Evolutionary conservation across 2,329 filamentous ascomycete species (phyloP), one percentile per base, ranked within the genome.

Genomic region (Dryadomyces quercus-mongolicae): DNA sequence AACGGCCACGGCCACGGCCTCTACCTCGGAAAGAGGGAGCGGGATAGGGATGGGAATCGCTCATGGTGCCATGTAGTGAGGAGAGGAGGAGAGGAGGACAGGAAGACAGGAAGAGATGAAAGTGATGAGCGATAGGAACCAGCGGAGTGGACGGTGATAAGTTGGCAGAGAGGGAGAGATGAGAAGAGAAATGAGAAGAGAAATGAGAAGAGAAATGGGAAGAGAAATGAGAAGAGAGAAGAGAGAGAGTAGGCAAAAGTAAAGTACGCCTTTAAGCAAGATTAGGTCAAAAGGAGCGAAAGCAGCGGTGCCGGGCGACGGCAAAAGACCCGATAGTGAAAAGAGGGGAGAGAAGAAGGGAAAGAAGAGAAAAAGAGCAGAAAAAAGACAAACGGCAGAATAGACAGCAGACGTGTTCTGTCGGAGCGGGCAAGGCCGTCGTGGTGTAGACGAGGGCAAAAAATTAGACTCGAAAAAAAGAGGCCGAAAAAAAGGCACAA

Each of bases 1-100:
- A 59, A 53, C 70, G 67, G 50, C 70, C 70, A 46, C 66, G 62
- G 49, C 68, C 67, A 56, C 68, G 66, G 58, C 62, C 62, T 13
- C 59, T 42, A 49, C 59, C 59, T 42, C 59, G 59, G 42, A 55
- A 59, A 8, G 57, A 59, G 18, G 59, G 55, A 7, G 56, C 52
- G 7, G 50, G 55, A 48, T 36, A 44, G 13, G 21, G 51, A 45
- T 42, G 46, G 20, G 54, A 38, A 52, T 61, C 61, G 43, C 58
- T 62, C 61, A 62, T 62, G 47, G 49, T 60, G 59, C 57, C 59
- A 61, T 61, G 56, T 54, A 9, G 47, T n/a, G 31, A 34, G 16
- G 18, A 43, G 45, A 49, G 6, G 9, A 34, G 31, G 31, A 16
- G n/a, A 5, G 10, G 16, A 34, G 18, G 36, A 36, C n/a, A 42